Conservation (phyloP, 2,329 filamentous ascomycete species). For the Hypoxylon rubiginosum region DNA sequence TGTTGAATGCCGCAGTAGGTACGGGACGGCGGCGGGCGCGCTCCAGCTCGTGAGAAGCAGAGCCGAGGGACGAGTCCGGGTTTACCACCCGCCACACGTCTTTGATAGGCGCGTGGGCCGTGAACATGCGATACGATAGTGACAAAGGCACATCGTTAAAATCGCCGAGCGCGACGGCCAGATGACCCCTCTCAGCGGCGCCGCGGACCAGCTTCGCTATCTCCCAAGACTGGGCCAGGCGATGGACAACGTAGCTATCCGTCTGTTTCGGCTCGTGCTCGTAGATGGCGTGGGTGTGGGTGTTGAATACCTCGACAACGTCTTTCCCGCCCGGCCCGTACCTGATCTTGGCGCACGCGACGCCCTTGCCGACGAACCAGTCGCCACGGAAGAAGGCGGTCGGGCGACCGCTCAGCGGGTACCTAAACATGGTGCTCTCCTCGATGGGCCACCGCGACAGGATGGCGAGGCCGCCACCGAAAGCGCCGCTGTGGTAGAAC, state of each 20-base stretch:
- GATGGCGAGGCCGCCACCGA: conserved; percentile 90
- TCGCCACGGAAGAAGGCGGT: conserved; percentile 95
- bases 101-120: conserved; percentile 79
- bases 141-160: conserved; percentile 97
- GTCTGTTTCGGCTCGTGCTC: conserved; percentile 74
- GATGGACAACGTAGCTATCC: conserved; percentile 91
- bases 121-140: conserved; percentile 85
- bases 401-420: conserved; percentile 92
- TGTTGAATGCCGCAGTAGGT: conserved; percentile 83
- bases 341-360: conserved; percentile 84
- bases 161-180: conserved; percentile 89
- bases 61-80: conserved; percentile 85
- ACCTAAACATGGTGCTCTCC: conserved; percentile 86
- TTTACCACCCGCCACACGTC: conserved; percentile 90
- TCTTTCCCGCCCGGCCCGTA: conserved; percentile 75
- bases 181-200: conserved; percentile 82
- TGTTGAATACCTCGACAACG: conserved; percentile 90
- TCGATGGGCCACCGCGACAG: conserved; percentile 93
- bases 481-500: conserved; percentile 91
- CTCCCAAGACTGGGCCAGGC: conserved; percentile 94
- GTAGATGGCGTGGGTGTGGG: conserved; percentile 91
- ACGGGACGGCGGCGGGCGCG: conserved; percentile 73
- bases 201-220: conserved; percentile 89
- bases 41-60: conserved; percentile 76
- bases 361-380: conserved; percentile 96